These are phyloP conservation scores for Cubamyces lactineus DNA, from an alignment of 768 basidiomycete species.

Conservation along the genomic window DNA sequence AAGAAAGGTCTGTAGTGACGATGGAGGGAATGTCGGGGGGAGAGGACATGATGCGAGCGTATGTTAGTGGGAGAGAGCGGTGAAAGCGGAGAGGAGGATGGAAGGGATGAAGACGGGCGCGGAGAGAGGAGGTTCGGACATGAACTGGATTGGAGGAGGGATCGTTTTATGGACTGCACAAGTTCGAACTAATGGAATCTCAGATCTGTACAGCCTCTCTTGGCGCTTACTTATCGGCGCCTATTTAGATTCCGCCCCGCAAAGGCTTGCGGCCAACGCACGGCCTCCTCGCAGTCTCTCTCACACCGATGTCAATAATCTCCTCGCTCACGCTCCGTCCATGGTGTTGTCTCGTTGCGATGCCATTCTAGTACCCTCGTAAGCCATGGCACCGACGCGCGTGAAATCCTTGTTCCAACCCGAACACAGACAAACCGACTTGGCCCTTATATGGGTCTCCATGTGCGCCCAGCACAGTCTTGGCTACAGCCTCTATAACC, in stretches of 20 bases:
- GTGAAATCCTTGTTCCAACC: neutral
- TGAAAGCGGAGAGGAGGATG: neutral
- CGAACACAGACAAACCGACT: neutral
- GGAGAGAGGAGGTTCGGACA: constrained; percentile 5
- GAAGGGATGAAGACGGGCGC: neutral
- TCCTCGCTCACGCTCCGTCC: neutral
- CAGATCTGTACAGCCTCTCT: neutral
- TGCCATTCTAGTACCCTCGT: neutral
- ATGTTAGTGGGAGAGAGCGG: neutral
- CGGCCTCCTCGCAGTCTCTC: neutral
- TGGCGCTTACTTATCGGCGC: neutral
- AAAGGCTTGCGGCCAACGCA: neutral
- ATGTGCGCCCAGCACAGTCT: neutral
- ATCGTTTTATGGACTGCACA: constrained; percentile 5
- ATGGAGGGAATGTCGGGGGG: constrained; percentile 25
- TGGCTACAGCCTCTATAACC: neutral
- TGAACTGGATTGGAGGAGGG: constrained; percentile 1
- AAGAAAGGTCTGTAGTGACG: constrained; percentile 31
- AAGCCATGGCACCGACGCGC: neutral
- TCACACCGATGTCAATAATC: too few relatives aligned
- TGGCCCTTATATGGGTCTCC: neutral
- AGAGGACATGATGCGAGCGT: constrained; percentile 9
- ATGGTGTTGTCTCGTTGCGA: neutral
- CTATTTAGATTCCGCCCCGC: too few relatives aligned
- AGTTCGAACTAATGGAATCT: neutral